A percentile compares a stretch with the other conserved stretches of the same genome.
phyloP scores from a whole-genome alignment of 208 protist species.

The Acanthamoeba royreba region DNA sequence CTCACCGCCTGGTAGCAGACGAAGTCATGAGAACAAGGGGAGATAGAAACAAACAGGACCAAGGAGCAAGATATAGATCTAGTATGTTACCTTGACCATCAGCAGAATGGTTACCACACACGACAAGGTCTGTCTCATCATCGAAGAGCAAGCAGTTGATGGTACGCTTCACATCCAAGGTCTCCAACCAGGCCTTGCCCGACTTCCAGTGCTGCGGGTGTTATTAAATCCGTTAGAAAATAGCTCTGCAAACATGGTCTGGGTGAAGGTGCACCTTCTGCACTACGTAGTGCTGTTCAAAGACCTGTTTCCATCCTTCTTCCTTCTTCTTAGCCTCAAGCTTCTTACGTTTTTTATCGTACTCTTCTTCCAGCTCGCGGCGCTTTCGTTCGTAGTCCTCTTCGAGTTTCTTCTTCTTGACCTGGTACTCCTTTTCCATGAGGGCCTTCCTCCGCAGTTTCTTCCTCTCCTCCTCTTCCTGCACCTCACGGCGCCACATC shows the following conservation, averaged over 20 bases:
- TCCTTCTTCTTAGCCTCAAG: slow-evolving; percentile 19
- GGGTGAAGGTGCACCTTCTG: background rate
- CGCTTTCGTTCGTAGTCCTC: slow-evolving; percentile 33
- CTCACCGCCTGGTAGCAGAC: background rate
- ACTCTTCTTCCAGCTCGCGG: slow-evolving; percentile 17
- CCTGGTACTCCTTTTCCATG: background rate
- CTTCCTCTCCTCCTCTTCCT: background rate
- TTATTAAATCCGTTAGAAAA: no score
- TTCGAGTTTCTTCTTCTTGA: slow-evolving; percentile 22
- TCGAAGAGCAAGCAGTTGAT: slow-evolving; percentile 28
- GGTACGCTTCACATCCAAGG: background rate
- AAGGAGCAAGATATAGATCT: background rate
- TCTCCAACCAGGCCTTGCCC: background rate
- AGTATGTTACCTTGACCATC: background rate
- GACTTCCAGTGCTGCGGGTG: slow-evolving; percentile 37
- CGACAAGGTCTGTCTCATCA: background rate
- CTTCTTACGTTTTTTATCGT: slow-evolving; percentile 28
- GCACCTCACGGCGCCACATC: background rate
- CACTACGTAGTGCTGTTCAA: slow-evolving; percentile 4
- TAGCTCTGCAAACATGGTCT: no score
- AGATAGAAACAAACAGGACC: background rate
- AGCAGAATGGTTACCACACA: slow-evolving; percentile 3
- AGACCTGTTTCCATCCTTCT: slow-evolving; percentile 14
- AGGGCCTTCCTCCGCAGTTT: background rate
- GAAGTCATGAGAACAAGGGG: background rate